Evolutionary conservation across 805 yeast species (phyloP), one percentile per base, ranked within the genome.

Genomic region (Kuraishia piskuri): DNA sequence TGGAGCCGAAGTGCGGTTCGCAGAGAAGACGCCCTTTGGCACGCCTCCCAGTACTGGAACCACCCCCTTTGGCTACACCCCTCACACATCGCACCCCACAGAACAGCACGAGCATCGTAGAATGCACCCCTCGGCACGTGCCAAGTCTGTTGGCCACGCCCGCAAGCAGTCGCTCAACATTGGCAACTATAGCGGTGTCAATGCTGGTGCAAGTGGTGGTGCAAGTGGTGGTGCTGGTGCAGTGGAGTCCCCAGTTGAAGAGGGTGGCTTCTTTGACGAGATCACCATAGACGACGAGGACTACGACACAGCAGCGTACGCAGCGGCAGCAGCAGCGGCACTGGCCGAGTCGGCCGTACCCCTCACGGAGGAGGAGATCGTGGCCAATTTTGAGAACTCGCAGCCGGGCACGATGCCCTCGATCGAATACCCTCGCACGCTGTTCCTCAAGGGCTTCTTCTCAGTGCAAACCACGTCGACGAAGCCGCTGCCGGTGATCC

Each of bases 401-500:
- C 79, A 83, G 54, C 81, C 85, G 2, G 89, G 88, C 53, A 70
- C 86, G 17, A 90, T 91, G 97, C 96, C 95, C 24, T 90, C 97
- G 0, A 90, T 92, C 66, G 97, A 91, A 63, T 89, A 83, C 64
- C 96, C 97, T 56, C 86, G 86, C 70, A 91, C 96, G 1, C 77
- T 91, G 58, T 90, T 90, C 73, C 76, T 91, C 66, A 89, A 90
- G 65, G 97, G 97, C 1, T 91, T 92, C 64, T 91, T 91, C 70
- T 84, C 92, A 55, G 97, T 91, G 50, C 97, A 91, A 70, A 88
- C 96, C 1, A 91, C 98, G 0, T 90, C 97, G 1, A 88, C 96
- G 3, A 90, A 90, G 62, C 94, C 96, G 20, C 75, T 92, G 53
- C 91, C 96, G 12, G 87, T 88, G 57, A 90, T 91, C 54, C 80